Base-by-base conservation (phyloP, 2,329 filamentous ascomycete species). In the Aspergillus viridinutans region DNA sequence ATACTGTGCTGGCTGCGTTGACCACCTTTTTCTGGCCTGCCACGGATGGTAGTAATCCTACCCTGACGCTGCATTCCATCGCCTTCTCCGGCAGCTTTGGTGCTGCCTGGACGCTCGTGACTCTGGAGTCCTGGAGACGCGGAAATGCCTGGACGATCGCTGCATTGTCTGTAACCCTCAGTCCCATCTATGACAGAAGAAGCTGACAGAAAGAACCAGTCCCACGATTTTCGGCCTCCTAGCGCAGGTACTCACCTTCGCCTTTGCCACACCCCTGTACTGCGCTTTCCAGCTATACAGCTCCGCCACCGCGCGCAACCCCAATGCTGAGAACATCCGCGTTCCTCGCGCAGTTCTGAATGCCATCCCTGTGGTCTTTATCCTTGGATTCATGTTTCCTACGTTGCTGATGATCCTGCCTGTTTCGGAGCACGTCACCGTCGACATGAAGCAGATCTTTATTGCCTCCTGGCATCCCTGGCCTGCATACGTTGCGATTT, bases 381-480 rank as follows among this genome's bases (percentile, higher is more conserved):
- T 70, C 0, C 40, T 80, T 2, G 76, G 77, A 7, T 82, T 76
- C 61, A 61, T 78, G 42, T 49, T 80, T 2, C 81, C 80, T 0
- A 72, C 75, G 0, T 55, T 76, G 23, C 59, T 78, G 3, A 76
- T 82, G 71, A 64, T 70, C 10, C 65, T 81, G 4, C 77, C 78
- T 1, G 69, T 74, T 2, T 78, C 78, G 0, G 64, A 63, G 0
- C 23, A 72, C 1, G 60, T 80, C 14, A 71, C 72, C 1, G 64
- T 73, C 17, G 67, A 73, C n/a, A 68, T 71, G 12, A 81, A 80
- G 59, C 80, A 83, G 62, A 69, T 71, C 23, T 73, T 77, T 55
- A 78, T 81, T 26, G 78, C 78, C 1, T 60, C 78, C 49, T 83
- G 81, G 79, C 80, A 83, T 60, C 68, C 74, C 3, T 83, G 81